phyloP scores from a whole-genome alignment of 768 basidiomycete genomes.

The Panaeolus papilionaceus region DNA sequence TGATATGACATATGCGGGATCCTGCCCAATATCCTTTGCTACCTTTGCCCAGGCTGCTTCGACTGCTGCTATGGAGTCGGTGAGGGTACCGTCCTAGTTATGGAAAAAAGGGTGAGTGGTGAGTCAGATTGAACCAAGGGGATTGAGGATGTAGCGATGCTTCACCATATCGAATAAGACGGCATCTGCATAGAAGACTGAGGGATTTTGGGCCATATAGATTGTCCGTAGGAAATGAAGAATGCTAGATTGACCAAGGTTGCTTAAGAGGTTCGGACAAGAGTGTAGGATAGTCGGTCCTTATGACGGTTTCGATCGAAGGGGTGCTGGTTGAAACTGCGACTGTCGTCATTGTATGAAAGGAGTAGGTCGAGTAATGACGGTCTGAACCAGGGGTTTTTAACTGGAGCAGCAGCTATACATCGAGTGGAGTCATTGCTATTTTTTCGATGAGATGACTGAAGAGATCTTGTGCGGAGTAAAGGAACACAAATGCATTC shows the following conservation, averaged over 20 bases:
- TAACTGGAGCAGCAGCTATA: too few species aligned
- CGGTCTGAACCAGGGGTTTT: too few species aligned
- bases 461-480: too few species aligned
- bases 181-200: conserved; percentile 58
- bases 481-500: too few species aligned
- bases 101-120: conserved; percentile 16
- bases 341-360: neutral
- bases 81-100: conserved; percentile 69
- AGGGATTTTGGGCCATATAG: conserved; percentile 1
- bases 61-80: conserved; percentile 75
- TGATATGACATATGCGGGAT: conserved; percentile 70
- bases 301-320: too few species aligned
- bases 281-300: too few species aligned
- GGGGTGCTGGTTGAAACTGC: neutral
- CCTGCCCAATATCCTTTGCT: conserved; percentile 70
- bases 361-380: neutral
- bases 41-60: conserved; percentile 81
- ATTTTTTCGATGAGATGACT: too few species aligned
- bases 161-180: conserved; percentile 74
- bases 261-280: too few species aligned
- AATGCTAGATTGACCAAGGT: too few species aligned
- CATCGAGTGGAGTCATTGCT: too few species aligned
- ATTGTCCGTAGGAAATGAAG: neutral
- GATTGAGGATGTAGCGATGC: neutral
- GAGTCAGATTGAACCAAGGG: conserved; percentile 6